Base-by-base conservation (phyloP, 352 stramenopile genomes). In the Blastocystis sp. region DNA sequence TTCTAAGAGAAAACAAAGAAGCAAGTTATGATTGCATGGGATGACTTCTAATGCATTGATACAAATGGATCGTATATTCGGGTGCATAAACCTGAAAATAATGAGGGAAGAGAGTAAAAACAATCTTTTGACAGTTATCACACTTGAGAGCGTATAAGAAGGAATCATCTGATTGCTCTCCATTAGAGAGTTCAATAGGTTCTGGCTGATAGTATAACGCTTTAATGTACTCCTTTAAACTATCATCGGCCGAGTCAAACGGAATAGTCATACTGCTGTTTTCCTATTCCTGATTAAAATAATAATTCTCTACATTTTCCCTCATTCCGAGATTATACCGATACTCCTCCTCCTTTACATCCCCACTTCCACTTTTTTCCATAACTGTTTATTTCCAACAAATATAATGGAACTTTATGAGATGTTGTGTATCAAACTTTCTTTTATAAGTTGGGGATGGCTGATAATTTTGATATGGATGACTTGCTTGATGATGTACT, bases 401-500 rank as follows among this genome's bases (percentile, higher is more conserved):
- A 1, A 34, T 34, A 34, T 1, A 34, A 34, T 34, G 29, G 0
- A 1, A 34, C 29, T 34, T 34, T 34, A 34, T 34, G 29, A 34
- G 1, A 34, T 34, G 29, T 59, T n/a, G 50, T n/a, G 11, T 59
- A n/a, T 59, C 50, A 59, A 59, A 59, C 20, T 59, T n/a, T n/a
- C 13, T n/a, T 59, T 59, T 59, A n/a, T 34, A n/a, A 59, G 50
- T 59, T n/a, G 20, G 50, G 1, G n/a, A 79, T 79, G 68, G 18
- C 20, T 1, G 20, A 61, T 23, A 47, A 79, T 79, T 62, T 79
- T 59, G 68, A 79, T 59, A 37, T 79, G 50, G 68, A 79, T 59
- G 41, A 50, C 29, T 41, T 79, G 18, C 68, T 79, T 18, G 68
- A 79, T 34, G 68, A 79, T 15, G 68, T 79, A 23, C 68, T 79